These are phyloP conservation scores for Pouteria campechiana DNA, from an alignment of 179 eudicot genomes.

Conservation along the genomic window DNA sequence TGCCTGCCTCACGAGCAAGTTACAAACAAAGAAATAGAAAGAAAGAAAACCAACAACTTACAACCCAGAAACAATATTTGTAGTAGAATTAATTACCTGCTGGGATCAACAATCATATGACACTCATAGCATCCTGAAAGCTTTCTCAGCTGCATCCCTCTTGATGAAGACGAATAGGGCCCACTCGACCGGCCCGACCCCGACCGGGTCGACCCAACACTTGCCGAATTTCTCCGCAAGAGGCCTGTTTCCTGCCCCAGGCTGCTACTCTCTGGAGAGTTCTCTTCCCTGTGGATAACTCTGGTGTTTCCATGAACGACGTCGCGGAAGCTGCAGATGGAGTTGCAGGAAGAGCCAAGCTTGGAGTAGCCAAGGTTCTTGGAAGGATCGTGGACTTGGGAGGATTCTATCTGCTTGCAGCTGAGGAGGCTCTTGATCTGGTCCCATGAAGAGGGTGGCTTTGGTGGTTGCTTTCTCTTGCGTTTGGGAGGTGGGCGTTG, in stretches of 20 bases:
- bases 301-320: slow-evolving; percentile 67
- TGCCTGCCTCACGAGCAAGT: no score
- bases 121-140: slow-evolving; percentile 93
- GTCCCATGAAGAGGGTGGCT: slow-evolving; percentile 68
- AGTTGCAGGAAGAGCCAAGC: slow-evolving; percentile 21
- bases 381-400: slow-evolving; percentile 57
- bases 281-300: slow-evolving; percentile 64
- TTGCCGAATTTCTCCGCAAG: slow-evolving; percentile 15
- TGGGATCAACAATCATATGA: slow-evolving; percentile 70
- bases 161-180: slow-evolving; percentile 23
- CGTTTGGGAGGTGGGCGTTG: slow-evolving; percentile 1
- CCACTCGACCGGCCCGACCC: slow-evolving; percentile 14
- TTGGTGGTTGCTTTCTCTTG: slow-evolving; percentile 8
- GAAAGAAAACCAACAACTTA: neutral
- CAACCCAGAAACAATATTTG: no score
- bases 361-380: slow-evolving; percentile 6
- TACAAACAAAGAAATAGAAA: neutral
- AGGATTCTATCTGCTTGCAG: slow-evolving; percentile 58
- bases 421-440: slow-evolving; percentile 78
- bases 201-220: slow-evolving; percentile 2
- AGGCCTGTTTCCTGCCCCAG: slow-evolving; percentile 38
- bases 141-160: slow-evolving; percentile 68
- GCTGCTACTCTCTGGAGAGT: slow-evolving; percentile 58
- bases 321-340: slow-evolving; percentile 57
- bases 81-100: slow-evolving; percentile 33